Conservation (phyloP, 2,329 filamentous ascomycete genomes). For the Emergomyces pasteurianus region DNA sequence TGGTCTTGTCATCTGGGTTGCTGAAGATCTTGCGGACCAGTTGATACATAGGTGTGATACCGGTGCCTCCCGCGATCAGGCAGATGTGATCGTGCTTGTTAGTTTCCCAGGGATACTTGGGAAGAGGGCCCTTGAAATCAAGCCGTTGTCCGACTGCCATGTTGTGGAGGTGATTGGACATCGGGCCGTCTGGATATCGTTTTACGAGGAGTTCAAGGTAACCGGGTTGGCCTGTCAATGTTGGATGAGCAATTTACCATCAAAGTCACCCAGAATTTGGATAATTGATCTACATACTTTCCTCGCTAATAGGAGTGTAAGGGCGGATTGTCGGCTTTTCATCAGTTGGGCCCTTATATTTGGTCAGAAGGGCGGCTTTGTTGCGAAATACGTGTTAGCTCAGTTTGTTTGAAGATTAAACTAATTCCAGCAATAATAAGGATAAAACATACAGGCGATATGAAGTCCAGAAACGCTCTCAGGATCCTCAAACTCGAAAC, state of each 20-base stretch:
- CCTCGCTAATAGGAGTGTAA: slow-evolving; percentile 85
- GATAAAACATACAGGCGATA: slow-evolving; percentile 52
- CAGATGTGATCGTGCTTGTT: slow-evolving; percentile 82
- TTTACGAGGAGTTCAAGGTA: slow-evolving; percentile 86
- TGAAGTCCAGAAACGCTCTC: slow-evolving; percentile 74
- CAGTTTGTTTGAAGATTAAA: background rate
- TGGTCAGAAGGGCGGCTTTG: slow-evolving; percentile 67
- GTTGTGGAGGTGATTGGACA: slow-evolving; percentile 80
- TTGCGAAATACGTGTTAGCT: slow-evolving; percentile 6
- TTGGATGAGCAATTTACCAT: background rate
- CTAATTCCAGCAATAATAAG: background rate
- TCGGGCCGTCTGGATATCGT: slow-evolving; percentile 77
- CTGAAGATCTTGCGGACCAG: slow-evolving; percentile 83
- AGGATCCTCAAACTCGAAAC: slow-evolving; percentile 74
- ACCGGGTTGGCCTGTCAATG: slow-evolving; percentile 54
- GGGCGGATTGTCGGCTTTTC: slow-evolving; percentile 82
- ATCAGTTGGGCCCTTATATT: slow-evolving; percentile 72
- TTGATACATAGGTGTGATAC: slow-evolving; percentile 98
- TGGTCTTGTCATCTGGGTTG: slow-evolving; percentile 93
- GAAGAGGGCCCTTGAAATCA: slow-evolving; percentile 87
- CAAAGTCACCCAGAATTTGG: background rate
- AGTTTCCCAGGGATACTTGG: slow-evolving; percentile 77
- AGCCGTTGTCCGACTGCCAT: slow-evolving; percentile 72
- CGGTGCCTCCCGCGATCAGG: slow-evolving; percentile 78
- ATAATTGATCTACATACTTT: slow-evolving; percentile 40